Evolutionary conservation across 495 filamentous ascomycete species (phyloP), one percentile per base, ranked within the genome.

Genomic region (Hypoxylon subgilvum): DNA sequence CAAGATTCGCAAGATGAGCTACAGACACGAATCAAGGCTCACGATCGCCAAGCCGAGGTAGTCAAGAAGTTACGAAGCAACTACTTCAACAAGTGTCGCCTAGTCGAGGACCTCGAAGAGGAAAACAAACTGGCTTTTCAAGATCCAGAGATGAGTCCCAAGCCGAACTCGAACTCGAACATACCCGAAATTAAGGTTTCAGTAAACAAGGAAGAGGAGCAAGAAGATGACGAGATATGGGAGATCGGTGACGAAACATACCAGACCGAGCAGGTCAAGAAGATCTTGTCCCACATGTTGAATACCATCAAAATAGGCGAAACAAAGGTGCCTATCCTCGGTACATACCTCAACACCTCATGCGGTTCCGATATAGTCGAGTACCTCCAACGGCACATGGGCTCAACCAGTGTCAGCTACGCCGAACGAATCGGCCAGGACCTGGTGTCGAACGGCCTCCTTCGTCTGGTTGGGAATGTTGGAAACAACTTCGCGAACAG

Each of bases 51-150:
- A 71, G 87, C 88, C 34, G 95, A 97, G 46, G 68, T 82, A 18
- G 91, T 95, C 25, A 89, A 90, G 78, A 96, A 97, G 75, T 81
- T 96, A 55, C 85, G 95, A 35, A 97, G 92, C 67, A 84, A 88
- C 58, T 99, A 99, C 74, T 99, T 96, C 83, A 97, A 96, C 78
- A 97, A 97, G 74, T 99, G 94, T 67, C 88, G 94, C 38, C 82
- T 96, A 35, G 86, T 97, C 5, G 94, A 99, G 72, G 94, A 99
- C 67, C 73, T 97, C 47, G 95, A 97, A 65, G 94, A 99, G 73
- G 94, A 99, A 80, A 96, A 96, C 69, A 97, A 97, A 74, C 84
- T 99, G 9, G 92, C 91, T 23, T 97, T 97, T 70, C 91, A 97
- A 68, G 90, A 90, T 56, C 91, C 92, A 1, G 74, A 79, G 52